phyloP scores from a whole-genome alignment of 176 grass and related monocot genomes.

The Poa annua region DNA sequence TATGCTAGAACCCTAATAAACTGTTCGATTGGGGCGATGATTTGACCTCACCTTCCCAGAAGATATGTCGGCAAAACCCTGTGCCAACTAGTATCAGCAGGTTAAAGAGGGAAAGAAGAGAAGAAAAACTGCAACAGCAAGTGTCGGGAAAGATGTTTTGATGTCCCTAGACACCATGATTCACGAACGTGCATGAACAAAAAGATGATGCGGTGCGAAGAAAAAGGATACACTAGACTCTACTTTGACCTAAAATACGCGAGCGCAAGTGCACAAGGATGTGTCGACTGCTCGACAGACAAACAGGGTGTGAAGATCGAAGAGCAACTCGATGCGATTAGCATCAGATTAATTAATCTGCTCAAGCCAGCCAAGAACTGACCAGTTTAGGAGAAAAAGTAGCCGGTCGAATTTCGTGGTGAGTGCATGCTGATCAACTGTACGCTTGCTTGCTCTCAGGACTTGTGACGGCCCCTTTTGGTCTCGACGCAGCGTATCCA shows the following conservation, averaged over 20 bases:
- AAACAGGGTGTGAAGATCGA: constrained; percentile 40
- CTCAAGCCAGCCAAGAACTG: not conserved
- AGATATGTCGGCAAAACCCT: constrained; percentile 46
- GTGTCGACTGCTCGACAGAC: constrained; percentile 57
- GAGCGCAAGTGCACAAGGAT: constrained; percentile 54
- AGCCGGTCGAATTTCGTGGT: not conserved
- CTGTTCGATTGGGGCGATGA: constrained; percentile 30
- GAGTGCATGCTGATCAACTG: constrained; percentile 46
- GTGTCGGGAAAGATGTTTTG: constrained; percentile 21
- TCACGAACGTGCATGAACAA: constrained; percentile 47
- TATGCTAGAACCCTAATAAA: not conserved
- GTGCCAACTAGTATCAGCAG: constrained; percentile 26
- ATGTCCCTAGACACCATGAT: constrained; percentile 42
- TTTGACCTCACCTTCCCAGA: constrained; percentile 40
- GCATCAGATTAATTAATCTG: not conserved
- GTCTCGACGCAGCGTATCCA: not conserved
- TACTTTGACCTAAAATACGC: constrained; percentile 43
- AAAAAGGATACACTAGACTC: constrained; percentile 20
- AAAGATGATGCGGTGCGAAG: constrained; percentile 26
- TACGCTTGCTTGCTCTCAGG: constrained; percentile 24
- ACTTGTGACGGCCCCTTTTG: constrained; percentile 22
- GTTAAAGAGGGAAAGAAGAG: not conserved
- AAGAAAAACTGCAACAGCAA: not conserved
- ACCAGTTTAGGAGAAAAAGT: constrained; percentile 30
- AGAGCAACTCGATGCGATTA: constrained; percentile 38